phyloP scores from a whole-genome alignment of 305 asterid genomes.

The Solanum aculeatissimum region DNA sequence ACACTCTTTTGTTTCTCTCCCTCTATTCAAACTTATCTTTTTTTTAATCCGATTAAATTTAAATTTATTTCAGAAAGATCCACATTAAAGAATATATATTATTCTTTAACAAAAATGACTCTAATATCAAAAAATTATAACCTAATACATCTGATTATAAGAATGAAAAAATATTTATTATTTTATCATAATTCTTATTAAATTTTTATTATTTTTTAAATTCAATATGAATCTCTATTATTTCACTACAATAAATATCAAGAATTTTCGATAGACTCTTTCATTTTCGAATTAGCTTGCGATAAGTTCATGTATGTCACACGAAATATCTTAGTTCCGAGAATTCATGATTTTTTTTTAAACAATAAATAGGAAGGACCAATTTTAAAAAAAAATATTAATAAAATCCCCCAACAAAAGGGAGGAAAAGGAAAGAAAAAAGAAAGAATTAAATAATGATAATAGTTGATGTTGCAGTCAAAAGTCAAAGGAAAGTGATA shows the following conservation, averaged over 20 bases:
- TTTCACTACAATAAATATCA: too few relatives aligned
- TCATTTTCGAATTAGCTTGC: too few relatives aligned
- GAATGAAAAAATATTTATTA: background rate
- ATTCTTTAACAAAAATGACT: too few relatives aligned
- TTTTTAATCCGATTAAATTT: too few relatives aligned
- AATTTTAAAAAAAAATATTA: background rate
- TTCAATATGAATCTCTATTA: background rate
- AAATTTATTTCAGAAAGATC: fast-evolving
- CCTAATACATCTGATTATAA: background rate
- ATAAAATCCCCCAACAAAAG: background rate
- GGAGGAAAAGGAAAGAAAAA: background rate
- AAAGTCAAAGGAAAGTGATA: background rate
- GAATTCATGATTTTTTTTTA: background rate
- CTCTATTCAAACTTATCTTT: too few relatives aligned
- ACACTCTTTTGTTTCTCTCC: background rate
- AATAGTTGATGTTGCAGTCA: background rate
- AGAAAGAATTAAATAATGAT: background rate
- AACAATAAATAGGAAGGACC: background rate
- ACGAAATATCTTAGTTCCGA: background rate
- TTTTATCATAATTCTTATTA: background rate
- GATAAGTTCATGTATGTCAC: too few relatives aligned
- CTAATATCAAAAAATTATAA: background rate
- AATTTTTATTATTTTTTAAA: background rate
- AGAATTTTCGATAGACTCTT: too few relatives aligned
- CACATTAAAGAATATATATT: background rate